These are phyloP conservation scores for Colletotrichum noveboracense DNA, from an alignment of 2,329 filamentous ascomycete genomes.

Conservation along the genomic window DNA sequence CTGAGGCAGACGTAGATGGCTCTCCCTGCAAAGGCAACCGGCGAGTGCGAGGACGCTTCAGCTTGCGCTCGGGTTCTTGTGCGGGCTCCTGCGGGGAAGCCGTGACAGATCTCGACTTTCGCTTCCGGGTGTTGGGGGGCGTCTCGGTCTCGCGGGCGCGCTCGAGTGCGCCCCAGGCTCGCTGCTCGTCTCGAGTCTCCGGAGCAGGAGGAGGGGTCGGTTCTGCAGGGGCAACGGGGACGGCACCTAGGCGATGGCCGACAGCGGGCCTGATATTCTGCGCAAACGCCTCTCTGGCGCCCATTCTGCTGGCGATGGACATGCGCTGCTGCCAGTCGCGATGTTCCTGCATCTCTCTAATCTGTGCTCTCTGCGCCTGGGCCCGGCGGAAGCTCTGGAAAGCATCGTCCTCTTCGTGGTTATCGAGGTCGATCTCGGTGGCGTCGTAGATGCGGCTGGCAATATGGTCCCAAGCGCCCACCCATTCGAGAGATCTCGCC, in stretches of 20 bases:
- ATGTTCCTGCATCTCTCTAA: constrained; percentile 58
- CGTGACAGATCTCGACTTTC: constrained; percentile 74
- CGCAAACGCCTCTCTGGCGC: constrained; percentile 75
- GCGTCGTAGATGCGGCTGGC: constrained; percentile 68
- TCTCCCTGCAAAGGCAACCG: constrained; percentile 60
- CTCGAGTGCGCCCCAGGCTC: constrained; percentile 91
- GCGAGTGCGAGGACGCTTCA: constrained; percentile 86
- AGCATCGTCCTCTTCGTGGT: constrained; percentile 78
- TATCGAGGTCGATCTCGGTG: constrained; percentile 79
- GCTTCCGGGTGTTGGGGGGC: constrained; percentile 65
- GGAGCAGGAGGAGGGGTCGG: constrained; percentile 41
- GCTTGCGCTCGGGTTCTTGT: constrained; percentile 77
- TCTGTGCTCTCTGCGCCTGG: constrained; percentile 52
- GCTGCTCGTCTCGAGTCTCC: constrained; percentile 80
- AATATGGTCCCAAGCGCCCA: constrained; percentile 79
- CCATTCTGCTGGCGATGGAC: constrained; percentile 80
- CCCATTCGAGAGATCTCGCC: constrained; percentile 84
- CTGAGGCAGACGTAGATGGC: constrained; percentile 45
- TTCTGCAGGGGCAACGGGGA: constrained; percentile 27
- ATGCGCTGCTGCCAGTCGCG: constrained; percentile 85
- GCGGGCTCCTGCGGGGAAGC: constrained; percentile 70
- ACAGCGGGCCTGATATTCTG: constrained; percentile 63
- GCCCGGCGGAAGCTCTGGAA: constrained; percentile 59
- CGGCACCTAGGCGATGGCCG: constrained; percentile 65
- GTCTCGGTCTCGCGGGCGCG: constrained; percentile 75